Evolutionary conservation across 148 eudicot genomes (phyloP).

Genomic region (Rhododendron vialii): DNA sequence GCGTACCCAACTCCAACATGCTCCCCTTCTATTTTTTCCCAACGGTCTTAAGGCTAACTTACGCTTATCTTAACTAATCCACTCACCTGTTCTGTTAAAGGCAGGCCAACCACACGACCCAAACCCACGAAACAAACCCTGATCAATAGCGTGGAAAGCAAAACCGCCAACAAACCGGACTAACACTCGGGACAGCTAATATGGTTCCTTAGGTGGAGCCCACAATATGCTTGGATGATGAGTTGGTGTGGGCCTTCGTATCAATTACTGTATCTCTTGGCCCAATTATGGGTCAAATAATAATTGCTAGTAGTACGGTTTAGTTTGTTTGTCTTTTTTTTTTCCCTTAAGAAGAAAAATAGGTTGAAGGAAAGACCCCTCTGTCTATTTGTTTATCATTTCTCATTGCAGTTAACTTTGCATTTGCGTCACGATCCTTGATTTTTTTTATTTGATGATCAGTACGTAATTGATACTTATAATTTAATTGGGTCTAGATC

Average conservation of each 20-base stretch:
- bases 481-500: background rate
- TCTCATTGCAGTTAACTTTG: background rate
- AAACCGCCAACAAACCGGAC: no score
- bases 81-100: no score
- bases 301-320: background rate
- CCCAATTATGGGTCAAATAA: background rate
- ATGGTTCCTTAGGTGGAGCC: background rate
- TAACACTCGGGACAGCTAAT: background rate
- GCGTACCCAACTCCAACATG: slow-evolving; percentile 18
- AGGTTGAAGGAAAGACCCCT: background rate
- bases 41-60: no score
- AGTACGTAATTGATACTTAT: background rate
- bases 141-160: background rate
- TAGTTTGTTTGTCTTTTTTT: background rate
- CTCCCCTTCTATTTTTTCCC: no score
- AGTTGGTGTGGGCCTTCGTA: background rate
- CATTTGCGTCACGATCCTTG: background rate
- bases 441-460: background rate
- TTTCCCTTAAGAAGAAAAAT: background rate
- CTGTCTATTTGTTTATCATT: background rate
- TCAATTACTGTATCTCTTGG: background rate
- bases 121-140: no score
- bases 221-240: background rate
- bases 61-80: no score
- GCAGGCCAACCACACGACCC: no score